A percentile compares a stretch with the other conserved stretches of the same genome.
These are phyloP conservation scores for Corymbia maculata DNA, from an alignment of 345 rosid genomes.

Conservation along the genomic window DNA sequence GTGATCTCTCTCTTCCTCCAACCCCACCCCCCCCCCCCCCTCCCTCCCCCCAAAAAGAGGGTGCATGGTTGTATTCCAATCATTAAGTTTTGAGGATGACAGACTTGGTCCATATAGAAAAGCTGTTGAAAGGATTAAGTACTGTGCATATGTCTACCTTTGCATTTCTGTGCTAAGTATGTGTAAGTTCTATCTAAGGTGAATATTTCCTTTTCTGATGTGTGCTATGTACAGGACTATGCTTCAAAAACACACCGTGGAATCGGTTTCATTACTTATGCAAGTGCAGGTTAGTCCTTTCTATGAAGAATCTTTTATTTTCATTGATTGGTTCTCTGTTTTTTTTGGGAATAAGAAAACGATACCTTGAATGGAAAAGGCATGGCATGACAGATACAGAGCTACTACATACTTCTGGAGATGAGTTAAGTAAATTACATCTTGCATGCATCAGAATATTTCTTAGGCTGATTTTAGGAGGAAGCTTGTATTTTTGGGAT, in stretches of 20 bases:
- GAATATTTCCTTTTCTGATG: neutral
- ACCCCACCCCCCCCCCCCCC: neutral
- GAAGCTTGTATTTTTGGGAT: neutral
- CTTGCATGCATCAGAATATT: neutral
- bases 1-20: constrained; percentile 24
- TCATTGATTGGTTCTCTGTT: neutral
- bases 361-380: neutral
- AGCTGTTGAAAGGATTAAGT: neutral
- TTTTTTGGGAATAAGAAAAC: neutral
- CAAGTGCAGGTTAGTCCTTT: constrained; percentile 58
- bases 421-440: neutral
- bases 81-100: neutral
- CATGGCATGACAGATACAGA: neutral
- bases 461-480: neutral
- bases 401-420: neutral
- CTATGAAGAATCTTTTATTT: neutral
- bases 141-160: neutral
- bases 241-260: constrained; percentile 85
- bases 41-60: neutral
- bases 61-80: neutral
- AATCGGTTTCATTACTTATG: constrained; percentile 89
- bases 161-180: neutral
- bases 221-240: constrained; percentile 45
- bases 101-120: neutral
- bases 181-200: neutral